These are phyloP conservation scores for Leccinum uliginosum DNA, from an alignment of 768 basidiomycete species.

Conservation along the genomic window DNA sequence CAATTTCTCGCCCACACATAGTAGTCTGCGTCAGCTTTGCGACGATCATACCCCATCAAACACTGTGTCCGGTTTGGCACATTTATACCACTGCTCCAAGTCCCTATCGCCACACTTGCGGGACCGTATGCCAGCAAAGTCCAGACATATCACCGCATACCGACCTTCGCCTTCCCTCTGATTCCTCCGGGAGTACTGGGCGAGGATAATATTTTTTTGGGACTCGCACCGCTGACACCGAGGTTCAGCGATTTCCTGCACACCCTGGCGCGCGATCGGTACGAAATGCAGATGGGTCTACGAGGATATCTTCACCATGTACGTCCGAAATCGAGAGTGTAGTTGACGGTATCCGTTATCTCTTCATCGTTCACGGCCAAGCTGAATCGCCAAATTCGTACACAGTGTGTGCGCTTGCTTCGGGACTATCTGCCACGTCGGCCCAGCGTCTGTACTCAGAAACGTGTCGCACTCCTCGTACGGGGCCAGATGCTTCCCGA, in stretches of 20 bases:
- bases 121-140: slow-evolving; percentile 68
- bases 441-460: slow-evolving; percentile 83
- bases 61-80: slow-evolving; percentile 65
- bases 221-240: slow-evolving; percentile 81
- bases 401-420: slow-evolving; percentile 78
- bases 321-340: slow-evolving; percentile 78
- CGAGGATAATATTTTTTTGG: slow-evolving; percentile 91
- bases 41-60: slow-evolving; percentile 90
- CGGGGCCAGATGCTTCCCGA: slow-evolving; percentile 60
- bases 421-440: slow-evolving; percentile 78
- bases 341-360: slow-evolving; percentile 58
- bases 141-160: slow-evolving; percentile 73
- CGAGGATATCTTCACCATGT: slow-evolving; percentile 60
- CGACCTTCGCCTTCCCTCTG: slow-evolving; percentile 48
- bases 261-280: neutral
- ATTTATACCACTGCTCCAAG: slow-evolving; percentile 86
- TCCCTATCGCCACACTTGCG: slow-evolving; percentile 69
- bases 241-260: slow-evolving; percentile 67
- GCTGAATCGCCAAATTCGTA: slow-evolving; percentile 94
- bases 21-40: slow-evolving; percentile 80
- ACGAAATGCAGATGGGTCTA: neutral
- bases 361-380: slow-evolving; percentile 87
- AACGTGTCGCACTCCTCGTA: slow-evolving; percentile 94
- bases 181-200: slow-evolving; percentile 63
- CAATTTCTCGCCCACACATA: slow-evolving; percentile 90